Percentiles rank a stretch among this genome's conserved stretches.
phyloP scores from a whole-genome alignment of 257 asterid species.

The Solanum microdontum region DNA sequence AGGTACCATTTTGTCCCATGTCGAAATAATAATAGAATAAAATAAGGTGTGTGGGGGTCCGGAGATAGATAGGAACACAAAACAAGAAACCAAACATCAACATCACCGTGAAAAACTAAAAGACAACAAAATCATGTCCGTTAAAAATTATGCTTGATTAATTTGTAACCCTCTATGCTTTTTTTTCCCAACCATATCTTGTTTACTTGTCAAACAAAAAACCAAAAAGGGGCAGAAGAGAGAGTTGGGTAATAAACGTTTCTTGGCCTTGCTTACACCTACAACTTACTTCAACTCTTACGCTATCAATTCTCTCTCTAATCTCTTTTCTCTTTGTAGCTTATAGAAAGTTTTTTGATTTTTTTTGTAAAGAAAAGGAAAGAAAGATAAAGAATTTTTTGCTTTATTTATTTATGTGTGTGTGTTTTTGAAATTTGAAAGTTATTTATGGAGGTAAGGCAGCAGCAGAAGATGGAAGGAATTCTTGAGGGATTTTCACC shows the following conservation, averaged over 20 bases:
- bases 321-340: neutral
- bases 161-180: slow-evolving; percentile 8
- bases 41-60: neutral
- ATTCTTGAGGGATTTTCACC: slow-evolving; percentile 59
- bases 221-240: neutral
- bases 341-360: neutral
- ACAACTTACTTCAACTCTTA: neutral
- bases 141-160: neutral
- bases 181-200: neutral
- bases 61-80: neutral
- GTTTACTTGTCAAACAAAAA: neutral
- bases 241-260: neutral
- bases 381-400: neutral
- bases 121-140: slow-evolving; percentile 21
- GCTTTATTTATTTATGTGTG: neutral
- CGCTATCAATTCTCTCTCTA: neutral
- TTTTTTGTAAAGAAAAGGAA: no score
- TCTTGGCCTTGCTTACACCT: neutral
- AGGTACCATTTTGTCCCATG: neutral
- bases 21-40: neutral
- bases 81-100: neutral
- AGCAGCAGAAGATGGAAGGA: slow-evolving; percentile 24
- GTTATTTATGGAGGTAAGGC: slow-evolving; percentile 35
- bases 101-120: neutral
- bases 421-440: neutral